A percentile compares a stretch with the other conserved stretches of the same genome.
phyloP scores from a whole-genome alignment of 2,329 filamentous ascomycete species.

The Colletotrichum echinochloae region DNA sequence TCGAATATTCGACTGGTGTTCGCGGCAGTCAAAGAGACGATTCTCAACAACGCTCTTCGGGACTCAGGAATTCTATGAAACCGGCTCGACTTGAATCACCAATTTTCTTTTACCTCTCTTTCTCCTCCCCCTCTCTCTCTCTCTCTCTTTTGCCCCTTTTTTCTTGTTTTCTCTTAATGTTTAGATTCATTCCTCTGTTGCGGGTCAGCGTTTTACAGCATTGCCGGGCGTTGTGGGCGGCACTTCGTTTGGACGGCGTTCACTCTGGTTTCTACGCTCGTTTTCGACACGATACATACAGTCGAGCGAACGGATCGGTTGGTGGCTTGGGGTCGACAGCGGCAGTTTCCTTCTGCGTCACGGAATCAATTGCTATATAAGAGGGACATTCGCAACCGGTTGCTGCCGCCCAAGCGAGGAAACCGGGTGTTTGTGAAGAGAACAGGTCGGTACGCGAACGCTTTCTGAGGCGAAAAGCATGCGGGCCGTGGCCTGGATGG shows the following conservation, averaged over 20 bases:
- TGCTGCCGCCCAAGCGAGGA: slow-evolving; percentile 23
- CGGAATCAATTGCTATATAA: slow-evolving; percentile 22
- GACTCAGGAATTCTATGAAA: slow-evolving; percentile 93
- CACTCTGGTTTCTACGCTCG: slow-evolving; percentile 41
- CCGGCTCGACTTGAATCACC: slow-evolving; percentile 7
- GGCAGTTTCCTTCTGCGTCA: slow-evolving; percentile 24
- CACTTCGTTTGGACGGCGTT: slow-evolving; percentile 42
- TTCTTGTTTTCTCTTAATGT: slow-evolving; percentile 17
- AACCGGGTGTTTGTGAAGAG: slow-evolving; percentile 10
- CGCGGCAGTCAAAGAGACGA: slow-evolving; percentile 98
- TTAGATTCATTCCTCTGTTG: slow-evolving; percentile 42
- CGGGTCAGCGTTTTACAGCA: slow-evolving; percentile 42
- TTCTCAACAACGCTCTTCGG: slow-evolving; percentile 96
- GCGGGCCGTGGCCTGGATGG: slow-evolving; percentile 22
- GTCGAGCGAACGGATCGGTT: slow-evolving; percentile 28
- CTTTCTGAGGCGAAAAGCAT: slow-evolving; percentile 8
- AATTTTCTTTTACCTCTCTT: background rate
- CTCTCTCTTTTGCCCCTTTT: no score
- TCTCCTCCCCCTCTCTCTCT: no score
- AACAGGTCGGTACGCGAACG: background rate
- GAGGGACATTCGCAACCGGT: slow-evolving; percentile 29
- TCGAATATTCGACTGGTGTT: slow-evolving; percentile 98
- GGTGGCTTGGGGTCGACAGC: slow-evolving; percentile 11
- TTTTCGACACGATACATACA: slow-evolving; percentile 25
- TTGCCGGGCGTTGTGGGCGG: slow-evolving; percentile 43